Percentiles rank a stretch among this genome's conserved stretches.
phyloP scores from a whole-genome alignment of 441 rosid species.

The Gossypium trilobum region DNA sequence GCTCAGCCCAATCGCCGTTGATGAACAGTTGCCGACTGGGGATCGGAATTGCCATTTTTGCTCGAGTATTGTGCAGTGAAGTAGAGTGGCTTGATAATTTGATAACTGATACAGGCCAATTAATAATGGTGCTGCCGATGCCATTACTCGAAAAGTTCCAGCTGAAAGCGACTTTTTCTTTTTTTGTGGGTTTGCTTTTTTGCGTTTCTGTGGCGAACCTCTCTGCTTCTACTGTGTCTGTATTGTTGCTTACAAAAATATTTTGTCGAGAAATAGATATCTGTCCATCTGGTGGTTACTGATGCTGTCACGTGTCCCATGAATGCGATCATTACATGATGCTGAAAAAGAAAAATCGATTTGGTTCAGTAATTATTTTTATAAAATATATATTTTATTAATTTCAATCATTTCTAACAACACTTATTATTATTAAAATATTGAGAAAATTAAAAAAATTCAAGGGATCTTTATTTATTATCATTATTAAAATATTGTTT shows the following conservation, averaged over 20 bases:
- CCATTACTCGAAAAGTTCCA: background rate
- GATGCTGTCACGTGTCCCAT: too few relatives aligned
- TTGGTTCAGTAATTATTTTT: too few relatives aligned
- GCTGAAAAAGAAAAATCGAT: too few relatives aligned
- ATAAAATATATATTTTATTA: too few relatives aligned
- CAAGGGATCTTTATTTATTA: too few relatives aligned
- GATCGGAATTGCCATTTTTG: slow-evolving; percentile 39
- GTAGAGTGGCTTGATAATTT: background rate
- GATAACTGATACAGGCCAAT: background rate
- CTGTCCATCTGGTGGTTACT: too few relatives aligned
- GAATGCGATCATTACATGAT: too few relatives aligned
- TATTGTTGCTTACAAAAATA: background rate
- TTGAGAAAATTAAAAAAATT: too few relatives aligned
- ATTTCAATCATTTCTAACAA: too few relatives aligned
- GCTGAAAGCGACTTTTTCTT: background rate
- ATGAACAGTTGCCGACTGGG: slow-evolving; percentile 77
- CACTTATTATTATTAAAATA: too few relatives aligned
- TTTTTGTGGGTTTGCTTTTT: background rate
- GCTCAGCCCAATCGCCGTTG: slow-evolving; percentile 75
- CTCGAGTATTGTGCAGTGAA: background rate
- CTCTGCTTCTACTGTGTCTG: background rate
- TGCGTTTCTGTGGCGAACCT: background rate
- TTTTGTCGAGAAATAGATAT: too few relatives aligned
- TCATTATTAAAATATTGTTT: too few relatives aligned
- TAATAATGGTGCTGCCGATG: background rate